Evolutionary conservation across 495 filamentous ascomycete genomes (phyloP).

Genomic region (Trichoderma parareesei): DNA sequence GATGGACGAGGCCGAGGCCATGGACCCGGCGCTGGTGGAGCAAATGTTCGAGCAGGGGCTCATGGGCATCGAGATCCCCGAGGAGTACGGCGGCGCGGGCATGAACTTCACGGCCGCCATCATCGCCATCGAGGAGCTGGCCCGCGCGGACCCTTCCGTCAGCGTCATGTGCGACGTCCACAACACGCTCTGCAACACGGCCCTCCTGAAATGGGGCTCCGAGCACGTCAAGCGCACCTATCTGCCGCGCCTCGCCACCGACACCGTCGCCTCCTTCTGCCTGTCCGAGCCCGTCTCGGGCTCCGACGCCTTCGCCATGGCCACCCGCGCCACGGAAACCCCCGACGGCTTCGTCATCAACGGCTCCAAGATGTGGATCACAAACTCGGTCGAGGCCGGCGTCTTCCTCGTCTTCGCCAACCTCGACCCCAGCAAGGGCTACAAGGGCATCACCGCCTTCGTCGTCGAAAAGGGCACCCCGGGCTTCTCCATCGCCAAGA

Average conservation of each 20-base stretch:
- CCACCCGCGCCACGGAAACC: slow-evolving; percentile 74
- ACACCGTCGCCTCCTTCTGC: slow-evolving; percentile 92
- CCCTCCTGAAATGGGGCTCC: slow-evolving; percentile 77
- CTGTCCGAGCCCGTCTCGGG: slow-evolving; percentile 90
- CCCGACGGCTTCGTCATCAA: slow-evolving; percentile 74
- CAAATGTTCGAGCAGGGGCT: slow-evolving; percentile 94
- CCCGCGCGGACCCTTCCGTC: slow-evolving; percentile 88
- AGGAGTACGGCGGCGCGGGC: slow-evolving; percentile 90
- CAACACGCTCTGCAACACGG: slow-evolving; percentile 96
- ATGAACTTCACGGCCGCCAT: slow-evolving; percentile 99
- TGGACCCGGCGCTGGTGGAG: slow-evolving; percentile 84
- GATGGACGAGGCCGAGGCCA: slow-evolving; percentile 94
- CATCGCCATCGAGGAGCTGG: slow-evolving; percentile 93
- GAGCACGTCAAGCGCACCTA: slow-evolving; percentile 69
- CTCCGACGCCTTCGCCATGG: slow-evolving; percentile 91
- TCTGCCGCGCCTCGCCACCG: slow-evolving; percentile 78
- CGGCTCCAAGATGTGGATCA: slow-evolving; percentile 99
- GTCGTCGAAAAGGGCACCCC: slow-evolving; percentile 83
- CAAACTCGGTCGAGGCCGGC: slow-evolving; percentile 85
- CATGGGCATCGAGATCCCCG: slow-evolving; percentile 96
- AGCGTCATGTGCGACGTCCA: slow-evolving; percentile 92
- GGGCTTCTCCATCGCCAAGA: slow-evolving; percentile 95
- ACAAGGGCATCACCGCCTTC: slow-evolving; percentile 95
- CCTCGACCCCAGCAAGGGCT: slow-evolving; percentile 75
- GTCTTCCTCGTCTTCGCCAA: slow-evolving; percentile 99